Evolutionary conservation across 768 basidiomycete species (phyloP), one percentile per base, ranked within the genome.

Genomic region (Trametes cubensis): DNA sequence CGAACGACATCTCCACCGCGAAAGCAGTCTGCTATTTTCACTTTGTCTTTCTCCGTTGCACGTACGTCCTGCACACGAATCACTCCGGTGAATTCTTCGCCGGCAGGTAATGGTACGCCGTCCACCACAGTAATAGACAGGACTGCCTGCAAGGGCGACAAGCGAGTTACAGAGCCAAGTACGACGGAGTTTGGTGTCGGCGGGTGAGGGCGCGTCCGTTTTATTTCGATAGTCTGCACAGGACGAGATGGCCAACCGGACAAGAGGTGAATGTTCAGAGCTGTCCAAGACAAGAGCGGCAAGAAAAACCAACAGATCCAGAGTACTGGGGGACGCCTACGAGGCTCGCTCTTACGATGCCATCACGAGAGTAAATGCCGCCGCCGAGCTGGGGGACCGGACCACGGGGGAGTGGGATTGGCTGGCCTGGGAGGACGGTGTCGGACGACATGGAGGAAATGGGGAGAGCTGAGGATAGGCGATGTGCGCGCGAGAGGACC

Each of bases 1-100:
- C 88, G 85, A 34, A 97, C 89, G 52, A 95, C 90, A 71, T 97
- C 94, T 15, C 95, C 94, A 0, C 92, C 92, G 25, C 94, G 82
- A 73, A 96, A 97, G 69, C 93, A 96, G 67, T 94, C 91, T 34
- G 87, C 86, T 62, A 95, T 90, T 76, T 90, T 94, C 61, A 95
- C 84, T 68, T 85, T 87, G 77, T 95, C 93, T 68, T 92, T 94
- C 70, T 95, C 94, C 1, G 94, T 95, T 14, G 90, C 89, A 56
- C 95, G 78, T 21, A 97, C 87, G 73, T 97, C 95, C 74, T 95
- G 93, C 6, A 82, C 79, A 38, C 95, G 86, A 65, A 97, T 92
- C 21, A 96, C 88, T 5, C 94, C 94, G 0, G 83, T 86, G 67
- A 95, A 96, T 67, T 96, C 94, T 72, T 95, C 94, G 28, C 92